Percentiles rank a stretch among this genome's conserved stretches.
These are phyloP conservation scores for Mycena indigotica DNA, from an alignment of 768 basidiomycete genomes.

Conservation along the genomic window DNA sequence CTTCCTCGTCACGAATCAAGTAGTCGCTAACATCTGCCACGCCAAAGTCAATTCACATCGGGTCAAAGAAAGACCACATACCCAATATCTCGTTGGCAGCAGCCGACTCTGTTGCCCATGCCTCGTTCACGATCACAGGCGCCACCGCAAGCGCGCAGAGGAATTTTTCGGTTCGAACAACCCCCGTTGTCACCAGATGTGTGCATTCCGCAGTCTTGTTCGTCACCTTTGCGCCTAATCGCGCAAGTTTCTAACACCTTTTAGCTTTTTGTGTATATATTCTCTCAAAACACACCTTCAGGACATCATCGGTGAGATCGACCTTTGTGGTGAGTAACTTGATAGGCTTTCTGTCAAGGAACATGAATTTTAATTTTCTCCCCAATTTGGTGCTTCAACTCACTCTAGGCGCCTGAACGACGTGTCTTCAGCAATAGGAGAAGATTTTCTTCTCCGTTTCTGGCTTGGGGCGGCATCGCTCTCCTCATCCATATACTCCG, in stretches of 20 bases:
- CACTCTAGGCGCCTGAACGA: too few relatives aligned
- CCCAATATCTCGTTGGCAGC: conserved; percentile 60
- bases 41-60: neutral
- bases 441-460: conserved; percentile 17
- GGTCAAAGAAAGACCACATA: conserved; percentile 28
- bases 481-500: conserved; percentile 25
- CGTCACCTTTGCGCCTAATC: conserved; percentile 68
- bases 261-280: too few relatives aligned
- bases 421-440: conserved; percentile 22
- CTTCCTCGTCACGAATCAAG: conserved; percentile 57
- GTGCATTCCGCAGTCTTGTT: conserved; percentile 71
- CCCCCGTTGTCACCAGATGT: conserved; percentile 67
- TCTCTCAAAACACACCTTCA: conserved; percentile 61
- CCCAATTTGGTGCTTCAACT: too few relatives aligned
- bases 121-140: conserved; percentile 61
- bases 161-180: conserved; percentile 88
- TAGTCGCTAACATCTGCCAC: conserved; percentile 64
- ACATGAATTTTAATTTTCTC: too few relatives aligned
- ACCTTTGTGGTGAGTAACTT: conserved; percentile 73
- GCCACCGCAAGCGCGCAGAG: conserved; percentile 70
- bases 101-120: conserved; percentile 70
- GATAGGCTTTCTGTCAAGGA: conserved; percentile 31
- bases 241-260: conserved; percentile 51
- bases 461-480: conserved; percentile 6
- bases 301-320: conserved; percentile 54